phyloP scores from a whole-genome alignment of 306 rosid species.

The Rosa lucieae region DNA sequence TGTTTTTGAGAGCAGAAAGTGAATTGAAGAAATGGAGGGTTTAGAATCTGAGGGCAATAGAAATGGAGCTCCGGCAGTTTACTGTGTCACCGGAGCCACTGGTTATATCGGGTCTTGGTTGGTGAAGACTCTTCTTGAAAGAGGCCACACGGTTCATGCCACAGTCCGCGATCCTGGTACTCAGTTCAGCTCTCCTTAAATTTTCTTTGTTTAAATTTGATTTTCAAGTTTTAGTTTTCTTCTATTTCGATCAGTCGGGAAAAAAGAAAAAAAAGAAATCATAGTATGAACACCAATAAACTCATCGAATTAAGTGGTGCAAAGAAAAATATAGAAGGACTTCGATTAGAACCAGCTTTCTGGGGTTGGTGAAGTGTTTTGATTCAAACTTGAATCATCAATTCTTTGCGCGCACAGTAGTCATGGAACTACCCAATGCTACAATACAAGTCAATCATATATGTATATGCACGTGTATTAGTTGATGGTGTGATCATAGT shows the following conservation, averaged over 20 bases:
- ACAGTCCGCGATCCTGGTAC: constrained; percentile 74
- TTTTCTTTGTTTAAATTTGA: background rate
- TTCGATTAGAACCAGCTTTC: background rate
- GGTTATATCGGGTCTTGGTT: constrained; percentile 78
- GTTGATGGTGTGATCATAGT: too few species aligned
- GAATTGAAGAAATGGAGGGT: constrained; percentile 34
- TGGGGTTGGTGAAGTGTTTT: background rate
- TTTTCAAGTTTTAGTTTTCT: background rate
- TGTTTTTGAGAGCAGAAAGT: background rate
- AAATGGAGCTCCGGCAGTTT: constrained; percentile 27
- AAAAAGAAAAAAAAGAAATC: too few species aligned
- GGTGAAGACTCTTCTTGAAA: constrained; percentile 66
- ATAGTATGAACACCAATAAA: too few species aligned
- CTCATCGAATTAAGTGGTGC: background rate
- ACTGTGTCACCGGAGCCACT: constrained; percentile 74
- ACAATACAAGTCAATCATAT: too few species aligned
- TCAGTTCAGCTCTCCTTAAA: background rate
- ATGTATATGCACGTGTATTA: too few species aligned
- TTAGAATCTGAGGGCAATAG: background rate
- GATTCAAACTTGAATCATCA: background rate
- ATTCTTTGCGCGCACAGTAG: background rate
- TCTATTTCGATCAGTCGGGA: background rate
- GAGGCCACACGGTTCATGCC: constrained; percentile 72
- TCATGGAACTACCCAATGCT: background rate
- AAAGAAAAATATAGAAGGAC: background rate